Conservation (phyloP, 2,329 filamentous ascomycete species). For the Stromatinia cepivora region DNA sequence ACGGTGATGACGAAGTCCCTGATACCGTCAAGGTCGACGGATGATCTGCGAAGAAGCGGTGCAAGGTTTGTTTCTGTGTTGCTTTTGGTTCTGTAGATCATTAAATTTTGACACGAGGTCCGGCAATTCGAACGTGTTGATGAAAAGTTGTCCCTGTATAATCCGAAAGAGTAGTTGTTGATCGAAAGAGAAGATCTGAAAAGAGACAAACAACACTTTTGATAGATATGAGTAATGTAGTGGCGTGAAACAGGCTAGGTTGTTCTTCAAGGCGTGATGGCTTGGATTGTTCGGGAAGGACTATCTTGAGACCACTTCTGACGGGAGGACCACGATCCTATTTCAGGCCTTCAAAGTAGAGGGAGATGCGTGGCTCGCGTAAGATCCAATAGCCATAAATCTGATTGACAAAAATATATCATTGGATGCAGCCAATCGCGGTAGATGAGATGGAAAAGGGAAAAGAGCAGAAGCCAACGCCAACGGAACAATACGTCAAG, state of each 20-base stretch:
- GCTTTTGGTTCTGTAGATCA: slow-evolving; percentile 12
- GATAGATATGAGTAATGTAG: slow-evolving; percentile 32
- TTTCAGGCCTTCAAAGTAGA: slow-evolving; percentile 44
- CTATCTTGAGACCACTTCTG: slow-evolving; percentile 39
- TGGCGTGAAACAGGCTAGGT: slow-evolving; percentile 37
- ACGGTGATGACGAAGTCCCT: slow-evolving; percentile 63
- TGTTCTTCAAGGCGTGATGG: slow-evolving; percentile 30
- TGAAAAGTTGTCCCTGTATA: slow-evolving; percentile 28
- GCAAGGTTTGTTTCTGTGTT: slow-evolving; percentile 28
- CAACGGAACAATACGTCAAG: slow-evolving; percentile 40
- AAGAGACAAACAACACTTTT: slow-evolving; percentile 27
- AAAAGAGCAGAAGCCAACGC: slow-evolving; percentile 31
- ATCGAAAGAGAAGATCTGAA: slow-evolving; percentile 27
- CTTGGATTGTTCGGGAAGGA: slow-evolving; percentile 32
- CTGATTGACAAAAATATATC: slow-evolving; percentile 47
- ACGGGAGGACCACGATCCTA: slow-evolving; percentile 39
- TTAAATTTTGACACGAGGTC: slow-evolving; percentile 25
- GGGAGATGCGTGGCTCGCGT: slow-evolving; percentile 46
- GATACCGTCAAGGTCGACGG: slow-evolving; percentile 42
- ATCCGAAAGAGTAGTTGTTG: slow-evolving; percentile 23
- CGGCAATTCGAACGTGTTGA: slow-evolving; percentile 28
- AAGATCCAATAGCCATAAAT: slow-evolving; percentile 44
- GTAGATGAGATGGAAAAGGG: slow-evolving; percentile 40
- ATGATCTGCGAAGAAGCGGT: slow-evolving; percentile 37
- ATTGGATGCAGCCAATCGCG: slow-evolving; percentile 46